These are phyloP conservation scores for Trichoderma sp. DNA, from an alignment of 2,329 filamentous ascomycete genomes.

Conservation along the genomic window DNA sequence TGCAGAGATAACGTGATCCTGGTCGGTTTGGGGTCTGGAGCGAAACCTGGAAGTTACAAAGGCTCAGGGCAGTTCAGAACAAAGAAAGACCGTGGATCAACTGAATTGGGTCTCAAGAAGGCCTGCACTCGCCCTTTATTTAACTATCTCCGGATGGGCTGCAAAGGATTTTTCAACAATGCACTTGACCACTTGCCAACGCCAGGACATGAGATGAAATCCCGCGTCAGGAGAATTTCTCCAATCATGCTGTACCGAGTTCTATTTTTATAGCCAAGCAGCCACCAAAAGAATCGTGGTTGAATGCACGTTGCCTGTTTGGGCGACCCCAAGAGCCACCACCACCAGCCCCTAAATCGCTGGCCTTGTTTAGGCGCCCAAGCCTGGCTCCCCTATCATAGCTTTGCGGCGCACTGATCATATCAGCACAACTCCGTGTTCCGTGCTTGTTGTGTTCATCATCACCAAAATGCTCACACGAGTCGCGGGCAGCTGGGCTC, in stretches of 20 bases:
- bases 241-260: conserved; percentile 2
- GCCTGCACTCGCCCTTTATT: background rate
- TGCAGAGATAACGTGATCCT: conserved; percentile 22
- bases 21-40: background rate
- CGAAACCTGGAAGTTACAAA: background rate
- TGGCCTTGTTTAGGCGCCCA: conserved; percentile 15
- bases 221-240: conserved; percentile 6
- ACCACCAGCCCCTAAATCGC: conserved; percentile 10
- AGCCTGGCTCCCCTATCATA: conserved; percentile 1
- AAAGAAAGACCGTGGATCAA: background rate
- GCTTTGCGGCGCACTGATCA: background rate
- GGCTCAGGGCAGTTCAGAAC: background rate
- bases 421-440: background rate
- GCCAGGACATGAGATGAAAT: conserved; percentile 15
- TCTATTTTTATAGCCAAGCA: conserved; percentile 20
- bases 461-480: background rate
- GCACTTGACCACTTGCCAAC: background rate
- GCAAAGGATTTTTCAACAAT: background rate
- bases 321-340: conserved; percentile 14
- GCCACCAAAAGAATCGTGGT: background rate
- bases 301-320: conserved; percentile 21
- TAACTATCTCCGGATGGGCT: background rate
- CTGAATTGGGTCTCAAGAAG: background rate
- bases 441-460: background rate
- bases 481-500: background rate